Evolutionary conservation across 371 early-diverging fungal species (phyloP).

Genomic region (Fennellomyces sp.): DNA sequence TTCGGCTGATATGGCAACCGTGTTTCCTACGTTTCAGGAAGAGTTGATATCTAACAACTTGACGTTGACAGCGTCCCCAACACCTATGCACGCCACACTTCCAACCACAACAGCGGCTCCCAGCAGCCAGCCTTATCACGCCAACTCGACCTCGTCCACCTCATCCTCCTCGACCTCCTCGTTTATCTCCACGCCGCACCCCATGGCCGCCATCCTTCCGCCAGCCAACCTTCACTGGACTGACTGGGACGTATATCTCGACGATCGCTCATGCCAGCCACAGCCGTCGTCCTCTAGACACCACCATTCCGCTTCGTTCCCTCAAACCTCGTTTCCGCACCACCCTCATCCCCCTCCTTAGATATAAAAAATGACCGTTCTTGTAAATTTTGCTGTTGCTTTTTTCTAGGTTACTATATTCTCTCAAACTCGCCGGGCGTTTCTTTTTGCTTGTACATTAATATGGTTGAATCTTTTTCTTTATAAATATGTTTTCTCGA

Average conservation of each 20-base stretch:
- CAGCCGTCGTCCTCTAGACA: neutral
- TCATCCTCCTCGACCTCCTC: conserved; percentile 13
- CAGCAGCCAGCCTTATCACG: neutral
- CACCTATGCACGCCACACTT: neutral
- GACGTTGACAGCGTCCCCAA: neutral
- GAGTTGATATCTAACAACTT: neutral
- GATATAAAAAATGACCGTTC: neutral
- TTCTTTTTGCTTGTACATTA: neutral
- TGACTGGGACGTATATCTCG: conserved; percentile 9
- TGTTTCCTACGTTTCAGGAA: neutral
- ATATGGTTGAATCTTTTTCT: neutral
- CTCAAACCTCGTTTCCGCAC: conserved; percentile 1
- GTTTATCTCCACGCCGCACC: conserved; percentile 10
- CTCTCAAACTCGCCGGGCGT: neutral
- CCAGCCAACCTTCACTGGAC: conserved; percentile 12
- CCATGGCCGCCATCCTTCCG: conserved; percentile 7
- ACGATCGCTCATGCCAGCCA: neutral
- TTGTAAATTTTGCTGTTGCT: neutral
- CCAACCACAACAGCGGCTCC: neutral
- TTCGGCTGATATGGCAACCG: neutral
- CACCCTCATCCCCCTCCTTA: conserved; percentile 1
- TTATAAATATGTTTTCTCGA: neutral
- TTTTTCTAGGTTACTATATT: neutral
- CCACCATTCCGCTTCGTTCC: conserved; percentile 2
- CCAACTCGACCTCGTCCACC: conserved; percentile 9